Percentiles rank a stretch among this genome's conserved stretches.
Evolutionary conservation across 2,329 filamentous ascomycete species (phyloP).

Genomic region (Knufia petricola): DNA sequence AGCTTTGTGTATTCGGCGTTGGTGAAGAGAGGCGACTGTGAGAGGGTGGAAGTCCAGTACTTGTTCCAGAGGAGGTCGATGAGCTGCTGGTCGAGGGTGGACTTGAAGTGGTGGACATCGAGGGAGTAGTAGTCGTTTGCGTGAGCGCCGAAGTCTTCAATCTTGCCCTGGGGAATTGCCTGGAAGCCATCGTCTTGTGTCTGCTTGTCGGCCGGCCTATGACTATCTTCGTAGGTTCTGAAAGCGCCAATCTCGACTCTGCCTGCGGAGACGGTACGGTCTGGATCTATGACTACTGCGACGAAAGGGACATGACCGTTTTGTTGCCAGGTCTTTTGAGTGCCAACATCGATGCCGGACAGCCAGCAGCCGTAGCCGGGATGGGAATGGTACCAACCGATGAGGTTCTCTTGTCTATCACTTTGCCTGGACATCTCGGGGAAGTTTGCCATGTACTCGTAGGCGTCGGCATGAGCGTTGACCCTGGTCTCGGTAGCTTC

Average conservation of each 20-base stretch:
- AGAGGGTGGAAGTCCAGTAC: slow-evolving; percentile 96
- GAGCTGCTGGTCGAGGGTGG: slow-evolving; percentile 74
- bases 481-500: slow-evolving; percentile 98
- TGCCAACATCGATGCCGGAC: slow-evolving; percentile 87
- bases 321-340: slow-evolving; percentile 74
- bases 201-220: slow-evolving; percentile 48
- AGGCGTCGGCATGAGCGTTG: slow-evolving; percentile 89
- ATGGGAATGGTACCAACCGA: slow-evolving; percentile 98
- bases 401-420: slow-evolving; percentile 69
- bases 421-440: slow-evolving; percentile 61
- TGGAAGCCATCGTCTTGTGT: slow-evolving; percentile 34
- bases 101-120: slow-evolving; percentile 90
- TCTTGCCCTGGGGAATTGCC: slow-evolving; percentile 81
- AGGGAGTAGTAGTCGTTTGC: slow-evolving; percentile 82
- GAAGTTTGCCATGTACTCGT: slow-evolving; percentile 93
- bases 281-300: slow-evolving; percentile 91
- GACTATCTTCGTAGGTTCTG: slow-evolving; percentile 71
- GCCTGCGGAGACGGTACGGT: slow-evolving; percentile 85
- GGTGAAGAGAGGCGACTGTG: slow-evolving; percentile 77
- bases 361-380: slow-evolving; percentile 98
- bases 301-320: slow-evolving; percentile 77
- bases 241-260: slow-evolving; percentile 98
- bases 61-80: slow-evolving; percentile 94
- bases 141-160: slow-evolving; percentile 91
- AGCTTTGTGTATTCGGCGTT: slow-evolving; percentile 90